Evolutionary conservation across 192 early-diverging fungal species (phyloP).

Genomic region (Coemansia reversa): DNA sequence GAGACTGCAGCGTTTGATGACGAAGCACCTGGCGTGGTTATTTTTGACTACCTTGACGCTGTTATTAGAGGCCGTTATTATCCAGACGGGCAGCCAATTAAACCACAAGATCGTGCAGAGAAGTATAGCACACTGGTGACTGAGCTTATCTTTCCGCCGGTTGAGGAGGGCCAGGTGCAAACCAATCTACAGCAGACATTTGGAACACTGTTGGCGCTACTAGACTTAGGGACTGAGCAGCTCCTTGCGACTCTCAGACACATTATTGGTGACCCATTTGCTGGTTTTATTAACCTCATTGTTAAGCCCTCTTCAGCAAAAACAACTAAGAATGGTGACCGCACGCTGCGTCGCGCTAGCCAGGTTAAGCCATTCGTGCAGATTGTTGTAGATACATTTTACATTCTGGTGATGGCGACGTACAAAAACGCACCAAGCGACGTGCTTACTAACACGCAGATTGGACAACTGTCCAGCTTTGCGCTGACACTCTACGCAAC

Average conservation of each 20-base stretch:
- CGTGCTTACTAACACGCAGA: conserved; percentile 23
- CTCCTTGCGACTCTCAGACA: conserved; percentile 33
- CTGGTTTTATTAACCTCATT: conserved; percentile 43
- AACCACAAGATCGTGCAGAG: conserved; percentile 37
- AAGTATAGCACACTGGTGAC: conserved; percentile 34
- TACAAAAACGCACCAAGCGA: neutral
- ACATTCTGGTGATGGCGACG: conserved; percentile 14
- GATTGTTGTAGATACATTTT: conserved; percentile 43
- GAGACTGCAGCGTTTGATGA: conserved; percentile 8
- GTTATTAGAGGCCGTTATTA: conserved; percentile 44
- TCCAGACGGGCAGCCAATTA: conserved; percentile 34
- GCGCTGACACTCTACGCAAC: conserved; percentile 42
- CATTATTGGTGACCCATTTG: conserved; percentile 39
- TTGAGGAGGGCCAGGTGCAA: conserved; percentile 10
- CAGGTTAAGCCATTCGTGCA: conserved; percentile 50
- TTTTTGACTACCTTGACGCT: conserved; percentile 51
- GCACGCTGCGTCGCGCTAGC: conserved; percentile 44
- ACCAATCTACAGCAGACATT: conserved; percentile 9
- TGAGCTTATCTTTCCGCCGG: conserved; percentile 35
- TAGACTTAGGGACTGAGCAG: conserved; percentile 24
- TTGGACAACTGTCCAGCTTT: conserved; percentile 43
- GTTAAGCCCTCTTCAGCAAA: conserved; percentile 21
- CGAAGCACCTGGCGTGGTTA: conserved; percentile 32
- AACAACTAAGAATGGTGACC: conserved; percentile 12
- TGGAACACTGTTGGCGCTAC: conserved; percentile 28